Evolutionary conservation across 2,329 filamentous ascomycete species (phyloP).

Genomic region (Neoascochyta sp.): DNA sequence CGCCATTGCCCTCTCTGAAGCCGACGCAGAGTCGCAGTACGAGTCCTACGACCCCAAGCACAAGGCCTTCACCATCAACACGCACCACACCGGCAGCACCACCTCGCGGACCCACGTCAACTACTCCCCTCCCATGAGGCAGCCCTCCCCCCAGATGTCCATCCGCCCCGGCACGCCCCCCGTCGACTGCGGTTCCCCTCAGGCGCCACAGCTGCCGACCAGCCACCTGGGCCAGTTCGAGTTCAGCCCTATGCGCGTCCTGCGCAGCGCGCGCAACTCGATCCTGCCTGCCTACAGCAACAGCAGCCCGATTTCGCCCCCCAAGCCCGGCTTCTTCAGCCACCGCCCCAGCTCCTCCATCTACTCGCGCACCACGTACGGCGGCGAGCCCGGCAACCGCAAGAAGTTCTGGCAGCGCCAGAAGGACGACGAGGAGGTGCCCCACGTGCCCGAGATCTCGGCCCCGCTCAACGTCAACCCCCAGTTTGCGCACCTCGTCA

Average conservation of each 20-base stretch:
- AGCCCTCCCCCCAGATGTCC: conserved; percentile 24
- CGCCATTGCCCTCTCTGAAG: conserved; percentile 50
- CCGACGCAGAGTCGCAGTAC: conserved; percentile 23
- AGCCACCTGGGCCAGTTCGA: conserved; percentile 32
- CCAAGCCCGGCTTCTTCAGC: conserved; percentile 21
- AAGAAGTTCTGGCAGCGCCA: conserved; percentile 32
- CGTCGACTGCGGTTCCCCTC: conserved; percentile 33
- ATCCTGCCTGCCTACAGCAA: conserved; percentile 48
- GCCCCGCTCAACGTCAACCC: conserved; percentile 52
- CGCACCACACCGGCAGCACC: conserved; percentile 34
- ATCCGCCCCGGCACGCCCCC: conserved; percentile 23
- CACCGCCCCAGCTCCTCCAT: conserved; percentile 30
- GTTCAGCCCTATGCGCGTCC: conserved; percentile 35
- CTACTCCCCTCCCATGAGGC: conserved; percentile 8
- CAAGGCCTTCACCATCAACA: conserved; percentile 37
- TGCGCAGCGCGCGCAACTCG: conserved; percentile 42
- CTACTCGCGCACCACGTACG: conserved; percentile 34
- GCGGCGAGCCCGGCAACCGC: conserved; percentile 23
- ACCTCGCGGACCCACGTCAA: conserved; percentile 19
- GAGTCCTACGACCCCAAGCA: conserved; percentile 28
- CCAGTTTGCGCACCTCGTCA: conserved; percentile 52
- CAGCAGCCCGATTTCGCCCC: conserved; percentile 30
- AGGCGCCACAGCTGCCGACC: conserved; percentile 9
- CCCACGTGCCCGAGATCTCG: conserved; percentile 53
- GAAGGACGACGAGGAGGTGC: conserved; percentile 41